phyloP scores from a whole-genome alignment of 1,284 basidiomycete species.

The Neonothopanus nambi region DNA sequence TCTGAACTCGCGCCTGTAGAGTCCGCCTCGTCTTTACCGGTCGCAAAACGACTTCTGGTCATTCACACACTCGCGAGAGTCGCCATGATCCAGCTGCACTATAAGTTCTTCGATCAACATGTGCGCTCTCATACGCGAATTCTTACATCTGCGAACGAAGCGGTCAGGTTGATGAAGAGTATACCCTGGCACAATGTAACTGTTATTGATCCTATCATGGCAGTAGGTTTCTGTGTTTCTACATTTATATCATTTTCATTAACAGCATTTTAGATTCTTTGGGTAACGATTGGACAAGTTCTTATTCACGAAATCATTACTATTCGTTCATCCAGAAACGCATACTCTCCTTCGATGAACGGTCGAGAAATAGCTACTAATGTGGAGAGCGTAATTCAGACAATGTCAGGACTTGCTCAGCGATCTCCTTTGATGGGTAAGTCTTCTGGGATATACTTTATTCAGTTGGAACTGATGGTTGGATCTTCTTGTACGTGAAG shows the following conservation, averaged over 20 bases:
- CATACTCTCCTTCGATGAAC: background rate
- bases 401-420: background rate
- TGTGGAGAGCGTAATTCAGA: background rate
- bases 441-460: no score
- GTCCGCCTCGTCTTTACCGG: no score
- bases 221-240: slow-evolving; percentile 3
- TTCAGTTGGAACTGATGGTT: no score
- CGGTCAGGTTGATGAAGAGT: background rate
- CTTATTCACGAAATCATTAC: background rate
- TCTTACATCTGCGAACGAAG: slow-evolving; percentile 5
- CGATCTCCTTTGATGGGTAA: slow-evolving; percentile 5
- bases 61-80: slow-evolving; percentile 10
- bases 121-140: background rate
- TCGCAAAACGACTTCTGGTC: slow-evolving; percentile 8
- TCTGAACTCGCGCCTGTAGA: slow-evolving; percentile 2
- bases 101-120: background rate
- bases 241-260: background rate
- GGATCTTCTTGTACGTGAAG: no score
- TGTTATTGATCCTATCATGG: slow-evolving; percentile 13
- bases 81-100: slow-evolving; percentile 9
- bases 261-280: background rate
- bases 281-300: background rate
- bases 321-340: background rate
- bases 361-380: background rate
- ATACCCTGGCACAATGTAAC: background rate